Evolutionary conservation across 2,329 filamentous ascomycete species (phyloP), one percentile per base, ranked within the genome.

Genomic region (Xylariaceae sp.): DNA sequence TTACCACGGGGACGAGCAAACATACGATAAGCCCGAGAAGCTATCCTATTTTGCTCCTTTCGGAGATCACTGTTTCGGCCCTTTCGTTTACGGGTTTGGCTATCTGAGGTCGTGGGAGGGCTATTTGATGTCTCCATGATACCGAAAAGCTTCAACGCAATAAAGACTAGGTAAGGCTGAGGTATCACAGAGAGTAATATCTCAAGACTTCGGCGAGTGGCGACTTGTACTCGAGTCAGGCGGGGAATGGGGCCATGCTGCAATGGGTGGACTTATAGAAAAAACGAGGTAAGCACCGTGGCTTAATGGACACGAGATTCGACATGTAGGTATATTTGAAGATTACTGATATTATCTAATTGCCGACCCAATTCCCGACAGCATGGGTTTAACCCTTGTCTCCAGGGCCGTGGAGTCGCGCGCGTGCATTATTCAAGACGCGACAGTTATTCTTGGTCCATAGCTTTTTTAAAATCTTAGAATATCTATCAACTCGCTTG

Each of bases 21-120:
- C 74, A 43, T 64, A 76, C 74, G 69, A 62, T 71, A 69, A 12
- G 65, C 66, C 44, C 68, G 65, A 47, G 69, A 71, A 16, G 69
- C 67, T 44, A 69, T 65, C 56, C 69, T 62, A 34, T 71, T 71
- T 46, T 70, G 68, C 44, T 71, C 69, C 45, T 70, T 71, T n/a
- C 69, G 63, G 8, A 67, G 51, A 29, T 69, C 68, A 43, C 64
- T 70, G 45, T 70, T 71, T 37, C 67, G 61, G 31, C 64, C 56
- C 58, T 67, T 71, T 34, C 65, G 53, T n/a, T 60, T 54, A 44
- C 59, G 64, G 19, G 61, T 26, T 21, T 63, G 65, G 31, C 48
- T 48, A 11, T 55, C 49, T 21, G 61, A 37, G 16, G 60, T 29
- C n/a, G 55, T n/a, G 14, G 43, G 24, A n/a, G 50, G 45, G 23